A percentile compares a stretch with the other conserved stretches of the same genome.
Conservation (phyloP, 2,329 filamentous ascomycete genomes). For the Endothia cerciana region DNA sequence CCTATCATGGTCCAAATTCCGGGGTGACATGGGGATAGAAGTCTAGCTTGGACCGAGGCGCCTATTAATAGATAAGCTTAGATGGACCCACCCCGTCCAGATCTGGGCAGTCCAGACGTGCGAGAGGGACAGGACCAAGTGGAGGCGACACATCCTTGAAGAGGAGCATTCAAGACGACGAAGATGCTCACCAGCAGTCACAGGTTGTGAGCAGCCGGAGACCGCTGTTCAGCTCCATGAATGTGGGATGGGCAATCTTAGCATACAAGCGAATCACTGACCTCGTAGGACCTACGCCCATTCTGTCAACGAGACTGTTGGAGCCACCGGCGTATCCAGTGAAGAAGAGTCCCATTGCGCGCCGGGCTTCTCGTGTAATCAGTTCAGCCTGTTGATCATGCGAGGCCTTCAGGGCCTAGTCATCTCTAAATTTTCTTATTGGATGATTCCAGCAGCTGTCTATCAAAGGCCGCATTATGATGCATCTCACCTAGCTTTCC, state of each 20-base stretch:
- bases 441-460: too few relatives aligned
- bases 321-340: too few relatives aligned
- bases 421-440: too few relatives aligned
- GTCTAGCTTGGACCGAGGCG: neutral
- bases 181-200: neutral
- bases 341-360: too few relatives aligned
- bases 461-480: too few relatives aligned
- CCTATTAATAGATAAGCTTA: neutral
- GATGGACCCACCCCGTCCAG: neutral
- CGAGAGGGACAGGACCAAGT: neutral
- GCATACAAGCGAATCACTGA: neutral
- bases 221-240: neutral
- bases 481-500: too few relatives aligned
- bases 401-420: too few relatives aligned
- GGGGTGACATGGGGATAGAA: neutral
- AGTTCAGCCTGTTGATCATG: too few relatives aligned
- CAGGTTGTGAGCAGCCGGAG: neutral
- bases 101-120: neutral
- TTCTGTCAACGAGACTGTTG: neutral
- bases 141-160: neutral
- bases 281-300: too few relatives aligned
- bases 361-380: too few relatives aligned
- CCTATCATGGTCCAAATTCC: neutral
- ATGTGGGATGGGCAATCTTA: neutral
- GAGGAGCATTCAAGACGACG: neutral